Percentiles rank a stretch among this genome's conserved stretches.
Evolutionary conservation across 495 filamentous ascomycete species (phyloP).

Genomic region (Daldinia childiae): DNA sequence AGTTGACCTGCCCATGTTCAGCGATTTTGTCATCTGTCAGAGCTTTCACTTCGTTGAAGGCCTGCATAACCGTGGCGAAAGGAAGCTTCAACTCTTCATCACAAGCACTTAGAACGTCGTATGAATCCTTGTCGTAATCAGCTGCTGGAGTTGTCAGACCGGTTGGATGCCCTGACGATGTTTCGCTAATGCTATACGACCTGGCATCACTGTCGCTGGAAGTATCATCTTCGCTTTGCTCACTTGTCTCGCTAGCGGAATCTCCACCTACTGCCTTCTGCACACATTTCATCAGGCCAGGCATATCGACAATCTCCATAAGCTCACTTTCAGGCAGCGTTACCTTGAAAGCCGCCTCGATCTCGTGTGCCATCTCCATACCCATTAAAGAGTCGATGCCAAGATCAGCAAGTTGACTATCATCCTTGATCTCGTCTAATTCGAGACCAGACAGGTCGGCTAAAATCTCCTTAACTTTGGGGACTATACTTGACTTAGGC

Average conservation of each 20-base stretch:
- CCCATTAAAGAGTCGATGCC: slow-evolving; percentile 68
- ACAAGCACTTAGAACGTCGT: slow-evolving; percentile 22
- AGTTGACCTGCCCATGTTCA: slow-evolving; percentile 51
- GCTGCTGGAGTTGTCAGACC: slow-evolving; percentile 32
- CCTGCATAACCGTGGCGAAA: slow-evolving; percentile 42
- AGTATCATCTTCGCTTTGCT: slow-evolving; percentile 29
- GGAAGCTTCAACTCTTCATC: slow-evolving; percentile 40
- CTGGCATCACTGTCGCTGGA: slow-evolving; percentile 29
- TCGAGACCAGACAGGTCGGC: slow-evolving; percentile 59
- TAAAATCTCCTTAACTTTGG: slow-evolving; percentile 44
- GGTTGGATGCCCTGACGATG: slow-evolving; percentile 33
- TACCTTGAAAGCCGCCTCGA: slow-evolving; percentile 57
- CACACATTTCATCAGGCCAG: slow-evolving; percentile 44
- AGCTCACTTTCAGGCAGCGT: slow-evolving; percentile 49
- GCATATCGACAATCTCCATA: slow-evolving; percentile 47
- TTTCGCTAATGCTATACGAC: slow-evolving; percentile 28
- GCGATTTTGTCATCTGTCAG: slow-evolving; percentile 53
- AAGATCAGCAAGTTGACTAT: slow-evolving; percentile 58
- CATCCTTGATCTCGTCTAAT: slow-evolving; percentile 53
- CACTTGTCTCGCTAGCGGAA: slow-evolving; percentile 14
- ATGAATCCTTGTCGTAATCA: slow-evolving; percentile 31
- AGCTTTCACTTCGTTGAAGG: slow-evolving; percentile 37
- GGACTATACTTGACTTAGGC: slow-evolving; percentile 39
- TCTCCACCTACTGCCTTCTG: slow-evolving; percentile 27
- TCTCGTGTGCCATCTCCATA: slow-evolving; percentile 64